Percentiles rank a stretch among this genome's conserved stretches.
Evolutionary conservation across 495 filamentous ascomycete genomes (phyloP).

Genomic region (Baudoinia panamericana): DNA sequence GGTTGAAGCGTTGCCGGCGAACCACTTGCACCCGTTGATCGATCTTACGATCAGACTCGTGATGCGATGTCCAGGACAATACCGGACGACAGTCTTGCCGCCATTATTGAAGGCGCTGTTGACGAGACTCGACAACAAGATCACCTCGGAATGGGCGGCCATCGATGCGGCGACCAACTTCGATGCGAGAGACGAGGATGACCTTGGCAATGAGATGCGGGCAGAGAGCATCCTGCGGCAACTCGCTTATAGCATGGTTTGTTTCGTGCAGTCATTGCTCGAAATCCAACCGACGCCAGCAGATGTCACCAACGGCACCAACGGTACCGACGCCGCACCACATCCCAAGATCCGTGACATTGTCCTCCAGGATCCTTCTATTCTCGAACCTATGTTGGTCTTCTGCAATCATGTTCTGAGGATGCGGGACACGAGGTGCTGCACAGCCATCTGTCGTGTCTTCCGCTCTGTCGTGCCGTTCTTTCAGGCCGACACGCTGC

Average conservation of each 20-base stretch:
- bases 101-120: conserved; percentile 74
- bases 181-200: conserved; percentile 47
- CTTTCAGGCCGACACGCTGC: conserved; percentile 44
- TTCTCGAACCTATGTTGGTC: conserved; percentile 76
- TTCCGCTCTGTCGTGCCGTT: conserved; percentile 73
- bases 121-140: conserved; percentile 71
- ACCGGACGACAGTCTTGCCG: conserved; percentile 69
- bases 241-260: conserved; percentile 77
- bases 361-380: conserved; percentile 60
- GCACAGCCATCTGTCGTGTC: conserved; percentile 68
- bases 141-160: conserved; percentile 67
- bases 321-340: conserved; percentile 2
- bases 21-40: conserved; percentile 82
- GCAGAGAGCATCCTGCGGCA: conserved; percentile 92
- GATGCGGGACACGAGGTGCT: conserved; percentile 83
- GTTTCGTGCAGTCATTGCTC: conserved; percentile 76
- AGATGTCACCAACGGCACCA: conserved; percentile 37
- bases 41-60: conserved; percentile 78
- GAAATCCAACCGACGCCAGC: conserved; percentile 33
- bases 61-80: conserved; percentile 72
- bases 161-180: conserved; percentile 36
- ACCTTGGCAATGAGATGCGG: conserved; percentile 92
- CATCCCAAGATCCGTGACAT: conserved; percentile 35
- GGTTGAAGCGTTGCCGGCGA: conserved; percentile 71
- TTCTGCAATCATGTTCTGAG: conserved; percentile 84